Evolutionary conservation across 2,329 filamentous ascomycete species (phyloP).

Genomic region (Stromatinia cepivora): DNA sequence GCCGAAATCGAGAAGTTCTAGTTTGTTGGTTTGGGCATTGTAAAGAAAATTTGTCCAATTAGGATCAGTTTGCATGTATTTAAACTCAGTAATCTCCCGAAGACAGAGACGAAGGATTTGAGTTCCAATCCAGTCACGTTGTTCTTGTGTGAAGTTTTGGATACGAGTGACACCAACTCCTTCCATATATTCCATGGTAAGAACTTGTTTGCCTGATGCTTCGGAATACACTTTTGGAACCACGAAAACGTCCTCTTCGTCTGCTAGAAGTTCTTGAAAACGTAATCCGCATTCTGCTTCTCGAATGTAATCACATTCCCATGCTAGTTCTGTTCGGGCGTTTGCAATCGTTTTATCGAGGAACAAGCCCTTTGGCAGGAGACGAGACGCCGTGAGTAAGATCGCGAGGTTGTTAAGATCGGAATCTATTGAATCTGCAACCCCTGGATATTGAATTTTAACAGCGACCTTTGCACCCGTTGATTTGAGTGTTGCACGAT

Average conservation of each 20-base stretch:
- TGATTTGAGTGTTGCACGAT: conserved; percentile 76
- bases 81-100: conserved; percentile 90
- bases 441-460: conserved; percentile 96
- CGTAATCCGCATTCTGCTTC: conserved; percentile 79
- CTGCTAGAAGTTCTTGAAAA: conserved; percentile 75
- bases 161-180: conserved; percentile 84
- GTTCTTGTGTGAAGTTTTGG: conserved; percentile 71
- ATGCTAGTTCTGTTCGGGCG: conserved; percentile 84
- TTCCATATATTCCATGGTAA: conserved; percentile 91
- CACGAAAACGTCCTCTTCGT: conserved; percentile 71
- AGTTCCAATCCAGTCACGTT: conserved; percentile 94
- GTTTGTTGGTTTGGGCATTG: conserved; percentile 67
- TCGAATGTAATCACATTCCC: conserved; percentile 94
- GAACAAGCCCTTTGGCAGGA: conserved; percentile 88
- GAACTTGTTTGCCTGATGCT: conserved; percentile 80
- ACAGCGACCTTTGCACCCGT: conserved; percentile 80
- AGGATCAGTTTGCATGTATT: conserved; percentile 98
- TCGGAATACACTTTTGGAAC: conserved; percentile 77
- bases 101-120: conserved; percentile 90
- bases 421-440: conserved; percentile 93
- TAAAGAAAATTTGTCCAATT: conserved; percentile 99
- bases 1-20: conserved; percentile 94
- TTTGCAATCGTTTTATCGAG: conserved; percentile 98
- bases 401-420: conserved; percentile 92
- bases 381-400: conserved; percentile 83